A percentile compares a stretch with the other conserved stretches of the same genome.
These are phyloP conservation scores for Dianthus caryophyllus DNA, from an alignment of 148 eudicot species.

Conservation along the genomic window DNA sequence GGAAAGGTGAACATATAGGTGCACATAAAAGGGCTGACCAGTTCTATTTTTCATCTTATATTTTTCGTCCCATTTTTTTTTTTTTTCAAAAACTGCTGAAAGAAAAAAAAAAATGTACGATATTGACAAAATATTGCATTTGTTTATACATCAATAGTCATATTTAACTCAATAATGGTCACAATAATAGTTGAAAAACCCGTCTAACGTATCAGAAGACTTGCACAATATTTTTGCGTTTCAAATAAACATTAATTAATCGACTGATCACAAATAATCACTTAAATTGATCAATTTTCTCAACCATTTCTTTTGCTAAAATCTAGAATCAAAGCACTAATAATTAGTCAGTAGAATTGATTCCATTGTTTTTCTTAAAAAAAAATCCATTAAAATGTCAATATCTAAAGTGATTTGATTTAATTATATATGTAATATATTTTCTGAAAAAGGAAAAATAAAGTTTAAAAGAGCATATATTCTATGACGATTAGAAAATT, in stretches of 20 bases:
- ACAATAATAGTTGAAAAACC: too few relatives aligned
- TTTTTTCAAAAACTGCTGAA: not conserved
- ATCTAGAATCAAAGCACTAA: too few relatives aligned
- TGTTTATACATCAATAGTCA: not conserved
- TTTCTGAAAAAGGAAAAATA: not conserved
- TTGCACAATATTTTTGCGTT: too few relatives aligned
- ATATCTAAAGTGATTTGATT: not conserved
- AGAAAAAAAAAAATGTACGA: not conserved
- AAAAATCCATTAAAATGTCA: not conserved
- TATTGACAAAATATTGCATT: not conserved
- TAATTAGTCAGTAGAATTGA: too few relatives aligned
- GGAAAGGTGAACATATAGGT: constrained; percentile 10
- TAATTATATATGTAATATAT: not conserved
- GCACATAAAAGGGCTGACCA: constrained; percentile 1
- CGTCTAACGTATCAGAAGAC: too few relatives aligned
- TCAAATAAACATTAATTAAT: too few relatives aligned
- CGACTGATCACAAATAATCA: too few relatives aligned
- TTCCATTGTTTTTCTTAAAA: too few relatives aligned
- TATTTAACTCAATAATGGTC: too few relatives aligned
- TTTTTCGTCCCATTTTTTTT: not conserved
- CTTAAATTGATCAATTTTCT: too few relatives aligned
- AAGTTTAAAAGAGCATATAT: constrained; percentile 1
- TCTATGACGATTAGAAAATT: not conserved
- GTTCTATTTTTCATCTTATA: not conserved
- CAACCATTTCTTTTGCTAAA: too few relatives aligned